Evolutionary conservation across 2,329 filamentous ascomycete species (phyloP), one percentile per base, ranked within the genome.

Genomic region (Nigrospora oryzae): DNA sequence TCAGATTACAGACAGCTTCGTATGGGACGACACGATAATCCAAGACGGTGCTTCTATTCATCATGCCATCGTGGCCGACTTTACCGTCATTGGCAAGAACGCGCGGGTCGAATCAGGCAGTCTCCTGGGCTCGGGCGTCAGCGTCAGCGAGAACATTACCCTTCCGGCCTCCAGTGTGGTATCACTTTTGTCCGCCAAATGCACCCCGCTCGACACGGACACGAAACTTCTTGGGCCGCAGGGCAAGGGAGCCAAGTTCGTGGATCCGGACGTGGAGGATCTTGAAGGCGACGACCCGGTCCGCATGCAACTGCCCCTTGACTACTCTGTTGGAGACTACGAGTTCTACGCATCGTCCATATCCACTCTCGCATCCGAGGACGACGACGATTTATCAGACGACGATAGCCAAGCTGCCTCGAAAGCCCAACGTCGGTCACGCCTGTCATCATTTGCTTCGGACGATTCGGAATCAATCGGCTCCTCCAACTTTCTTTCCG

Each of bases 1-100:
- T 28, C 77, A 72, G 34, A 80, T 98, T 49, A 76, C 86, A 40
- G 77, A 88, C 53, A 84, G 87, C 17, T 91, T 89, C 55, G 79
- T 98, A n/a, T 97, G 91, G 90, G 88, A 96, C 55, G 79, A 89
- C 54, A 81, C 81, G 0, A 77, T 76, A 5, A 79, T 98, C 53
- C 85, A 81, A 1, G 88, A 96, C 57, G 83, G 82, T 16, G 74
- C 84, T 14, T 75, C 75, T 19, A 70, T 98, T 40, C 73, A 76
- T 10, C 77, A 81, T 51, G 83, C 89, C 2, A 80, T 98, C 36
- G 69, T 98, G 44, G 93, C 86, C 5, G 81, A 83, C 55, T 78
- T 80, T 39, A 85, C 76, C 15, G 69, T 75, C 1, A 67, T 98
- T 45, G 89, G 89, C 17, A 83, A 81, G 54, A 75, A 77, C 44